phyloP scores from a whole-genome alignment of 1,139 yeast genomes.

The Hanseniaspora sp. region DNA sequence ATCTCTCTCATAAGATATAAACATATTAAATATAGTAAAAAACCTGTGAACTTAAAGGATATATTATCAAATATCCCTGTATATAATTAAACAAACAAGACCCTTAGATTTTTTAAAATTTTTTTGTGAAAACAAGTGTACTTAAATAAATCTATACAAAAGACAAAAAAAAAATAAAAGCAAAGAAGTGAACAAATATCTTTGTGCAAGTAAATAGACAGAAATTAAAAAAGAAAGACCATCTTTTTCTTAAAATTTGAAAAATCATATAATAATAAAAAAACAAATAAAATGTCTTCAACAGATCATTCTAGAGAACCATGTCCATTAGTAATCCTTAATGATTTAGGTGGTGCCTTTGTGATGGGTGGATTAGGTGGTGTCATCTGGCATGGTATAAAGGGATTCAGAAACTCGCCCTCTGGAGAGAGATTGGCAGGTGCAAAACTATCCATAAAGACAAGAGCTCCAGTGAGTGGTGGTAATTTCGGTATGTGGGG shows the following conservation, averaged over 20 bases:
- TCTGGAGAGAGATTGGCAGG: slow-evolving; percentile 90
- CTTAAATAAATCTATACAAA: neutral
- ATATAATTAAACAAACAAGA: neutral
- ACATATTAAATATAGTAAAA: too few species aligned
- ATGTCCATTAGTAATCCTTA: slow-evolving; percentile 89
- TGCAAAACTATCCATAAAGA: slow-evolving; percentile 78
- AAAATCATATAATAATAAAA: neutral
- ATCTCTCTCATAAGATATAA: too few species aligned
- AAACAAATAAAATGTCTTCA: slow-evolving; percentile 50
- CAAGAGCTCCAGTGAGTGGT: slow-evolving; percentile 96
- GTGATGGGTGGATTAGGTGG: slow-evolving; percentile 99
- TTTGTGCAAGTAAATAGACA: neutral
- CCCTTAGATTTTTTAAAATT: too few species aligned
- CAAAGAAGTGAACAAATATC: neutral
- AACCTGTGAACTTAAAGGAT: too few species aligned
- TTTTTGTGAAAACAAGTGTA: too few species aligned
- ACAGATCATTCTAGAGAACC: slow-evolving; percentile 95
- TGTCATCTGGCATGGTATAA: slow-evolving; percentile 96
- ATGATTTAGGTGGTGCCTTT: slow-evolving; percentile 97
- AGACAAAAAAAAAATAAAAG: neutral
- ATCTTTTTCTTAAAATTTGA: neutral
- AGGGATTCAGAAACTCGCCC: slow-evolving; percentile 97
- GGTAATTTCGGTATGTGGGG: slow-evolving; percentile 99
- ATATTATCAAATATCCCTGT: neutral
- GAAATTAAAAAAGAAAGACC: too few species aligned